These are phyloP conservation scores for Acrodontium crateriforme DNA, from an alignment of 2,329 filamentous ascomycete species.

Conservation along the genomic window DNA sequence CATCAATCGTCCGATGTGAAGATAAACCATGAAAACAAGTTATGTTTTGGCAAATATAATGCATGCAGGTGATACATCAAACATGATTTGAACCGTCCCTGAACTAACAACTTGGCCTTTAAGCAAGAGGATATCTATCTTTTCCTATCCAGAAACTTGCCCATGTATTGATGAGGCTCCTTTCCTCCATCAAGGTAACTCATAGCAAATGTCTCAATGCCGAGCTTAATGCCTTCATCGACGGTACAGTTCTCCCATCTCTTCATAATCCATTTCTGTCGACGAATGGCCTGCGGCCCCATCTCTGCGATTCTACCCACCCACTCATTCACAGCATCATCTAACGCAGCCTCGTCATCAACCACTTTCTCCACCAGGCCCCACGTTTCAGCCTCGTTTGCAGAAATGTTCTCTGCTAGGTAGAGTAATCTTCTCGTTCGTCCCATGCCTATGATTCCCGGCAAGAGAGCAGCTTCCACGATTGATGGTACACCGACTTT, in stretches of 20 bases:
- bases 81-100: too few species aligned
- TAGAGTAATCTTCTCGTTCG: conserved; percentile 23
- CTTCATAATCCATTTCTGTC: conserved; percentile 20
- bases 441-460: conserved; percentile 27
- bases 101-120: too few species aligned
- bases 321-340: conserved; percentile 22
- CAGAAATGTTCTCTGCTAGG: conserved; percentile 23
- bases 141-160: conserved; percentile 8
- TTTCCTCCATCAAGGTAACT: conserved; percentile 12
- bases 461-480: too few species aligned
- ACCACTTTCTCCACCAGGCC: conserved; percentile 25
- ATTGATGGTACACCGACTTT: conserved; percentile 25
- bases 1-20: too few species aligned
- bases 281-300: conserved; percentile 20
- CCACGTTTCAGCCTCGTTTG: conserved; percentile 21
- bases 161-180: conserved; percentile 15
- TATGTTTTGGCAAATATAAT: too few species aligned
- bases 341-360: conserved; percentile 14
- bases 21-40: too few species aligned
- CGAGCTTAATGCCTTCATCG: conserved; percentile 12
- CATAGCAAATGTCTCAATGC: conserved; percentile 14
- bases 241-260: conserved; percentile 14
- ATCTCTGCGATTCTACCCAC: conserved; percentile 15
- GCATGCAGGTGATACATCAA: too few species aligned
- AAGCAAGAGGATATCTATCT: too few species aligned